Conservation (phyloP, 352 stramenopile species). For the Phytophthora kernoviae region DNA sequence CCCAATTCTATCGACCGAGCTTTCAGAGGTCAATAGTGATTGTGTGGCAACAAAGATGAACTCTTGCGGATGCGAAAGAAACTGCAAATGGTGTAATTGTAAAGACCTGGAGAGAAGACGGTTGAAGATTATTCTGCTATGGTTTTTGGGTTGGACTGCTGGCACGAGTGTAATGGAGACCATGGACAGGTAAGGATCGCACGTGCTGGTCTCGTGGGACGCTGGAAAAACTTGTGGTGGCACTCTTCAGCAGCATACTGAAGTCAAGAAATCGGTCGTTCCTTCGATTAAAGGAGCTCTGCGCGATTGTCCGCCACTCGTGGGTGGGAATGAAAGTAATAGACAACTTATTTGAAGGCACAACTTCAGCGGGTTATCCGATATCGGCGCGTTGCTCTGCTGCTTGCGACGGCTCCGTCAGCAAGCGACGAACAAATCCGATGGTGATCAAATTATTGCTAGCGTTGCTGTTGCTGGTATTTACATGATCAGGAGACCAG, state of each 20-base stretch:
- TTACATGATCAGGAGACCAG: too few species aligned
- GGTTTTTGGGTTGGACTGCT: not conserved
- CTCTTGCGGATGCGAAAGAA: not conserved
- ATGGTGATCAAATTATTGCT: too few species aligned
- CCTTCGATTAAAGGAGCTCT: too few species aligned
- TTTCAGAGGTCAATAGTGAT: not conserved
- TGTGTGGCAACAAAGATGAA: not conserved
- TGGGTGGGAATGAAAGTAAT: not conserved
- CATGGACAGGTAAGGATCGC: not conserved
- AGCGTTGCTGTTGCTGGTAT: too few species aligned
- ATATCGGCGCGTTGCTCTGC: too few species aligned
- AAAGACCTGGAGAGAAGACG: not conserved
- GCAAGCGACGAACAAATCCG: too few species aligned
- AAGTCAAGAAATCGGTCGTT: not conserved
- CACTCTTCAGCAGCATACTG: not conserved
- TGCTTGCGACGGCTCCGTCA: too few species aligned
- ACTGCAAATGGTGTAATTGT: not conserved
- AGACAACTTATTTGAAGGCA: too few species aligned
- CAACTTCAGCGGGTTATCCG: too few species aligned
- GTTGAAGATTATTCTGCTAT: not conserved
- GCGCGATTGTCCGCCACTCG: too few species aligned
- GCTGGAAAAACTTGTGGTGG: not conserved
- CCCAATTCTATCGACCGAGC: slow-evolving; percentile 1
- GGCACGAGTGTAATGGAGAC: not conserved
- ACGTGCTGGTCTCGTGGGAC: not conserved